phyloP scores from a whole-genome alignment of 2,329 filamentous ascomycete genomes.

The Rhytidhysteron rufulum region DNA sequence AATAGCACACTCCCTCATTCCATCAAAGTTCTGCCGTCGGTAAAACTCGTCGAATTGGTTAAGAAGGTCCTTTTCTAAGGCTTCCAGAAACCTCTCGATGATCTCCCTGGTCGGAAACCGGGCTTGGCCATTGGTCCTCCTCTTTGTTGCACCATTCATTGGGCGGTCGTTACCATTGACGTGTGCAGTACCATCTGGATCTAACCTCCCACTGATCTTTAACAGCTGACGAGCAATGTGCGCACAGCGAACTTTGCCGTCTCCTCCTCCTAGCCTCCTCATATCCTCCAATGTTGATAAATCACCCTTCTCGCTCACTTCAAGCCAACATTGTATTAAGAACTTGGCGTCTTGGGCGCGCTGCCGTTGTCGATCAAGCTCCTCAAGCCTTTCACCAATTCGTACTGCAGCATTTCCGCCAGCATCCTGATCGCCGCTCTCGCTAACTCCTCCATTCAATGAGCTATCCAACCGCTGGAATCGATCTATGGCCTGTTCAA shows the following conservation, averaged over 20 bases:
- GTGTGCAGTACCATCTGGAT: conserved; percentile 60
- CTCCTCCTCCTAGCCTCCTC: conserved; percentile 75
- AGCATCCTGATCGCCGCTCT: conserved; percentile 50
- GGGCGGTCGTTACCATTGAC: conserved; percentile 35
- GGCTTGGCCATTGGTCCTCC: conserved; percentile 33
- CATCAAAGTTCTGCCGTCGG: conserved; percentile 88
- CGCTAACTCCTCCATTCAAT: conserved; percentile 60
- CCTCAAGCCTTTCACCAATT: conserved; percentile 89
- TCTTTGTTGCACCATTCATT: conserved; percentile 47
- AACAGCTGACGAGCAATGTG: conserved; percentile 90
- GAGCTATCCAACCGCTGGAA: conserved; percentile 88
- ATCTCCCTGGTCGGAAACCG: conserved; percentile 73
- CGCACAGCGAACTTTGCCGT: conserved; percentile 91
- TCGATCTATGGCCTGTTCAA: conserved; percentile 86
- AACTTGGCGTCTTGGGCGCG: conserved; percentile 91
- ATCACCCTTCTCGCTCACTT: conserved; percentile 86
- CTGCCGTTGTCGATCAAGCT: conserved; percentile 86
- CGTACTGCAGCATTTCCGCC: conserved; percentile 90
- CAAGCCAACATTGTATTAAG: conserved; percentile 92
- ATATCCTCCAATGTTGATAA: conserved; percentile 86
- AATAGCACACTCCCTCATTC: conserved; percentile 95
- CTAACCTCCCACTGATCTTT: conserved; percentile 87
- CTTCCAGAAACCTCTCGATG: conserved; percentile 95
- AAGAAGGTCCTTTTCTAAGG: conserved; percentile 88
- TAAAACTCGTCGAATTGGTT: conserved; percentile 98